Conservation (phyloP, 805 yeast genomes). For the Candida oleophila region DNA sequence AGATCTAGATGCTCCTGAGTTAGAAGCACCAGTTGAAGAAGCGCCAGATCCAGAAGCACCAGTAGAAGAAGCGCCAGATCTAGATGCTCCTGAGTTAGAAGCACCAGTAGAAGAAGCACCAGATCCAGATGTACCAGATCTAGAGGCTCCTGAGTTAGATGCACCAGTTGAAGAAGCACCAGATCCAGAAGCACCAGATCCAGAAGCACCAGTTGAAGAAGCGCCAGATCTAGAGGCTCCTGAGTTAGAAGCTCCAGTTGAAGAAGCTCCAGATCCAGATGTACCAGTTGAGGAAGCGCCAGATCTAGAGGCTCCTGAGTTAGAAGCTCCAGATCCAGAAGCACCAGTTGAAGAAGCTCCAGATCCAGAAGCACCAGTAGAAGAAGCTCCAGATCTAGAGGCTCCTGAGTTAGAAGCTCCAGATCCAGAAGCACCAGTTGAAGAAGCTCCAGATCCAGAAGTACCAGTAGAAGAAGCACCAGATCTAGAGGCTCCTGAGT, state of each 20-base stretch:
- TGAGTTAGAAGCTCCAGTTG: background rate
- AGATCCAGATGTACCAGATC: background rate
- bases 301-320: constrained; percentile 5
- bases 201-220: background rate
- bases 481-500: background rate
- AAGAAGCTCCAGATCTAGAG: background rate
- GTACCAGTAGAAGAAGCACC: constrained; percentile 1
- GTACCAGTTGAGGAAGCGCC: constrained; percentile 1
- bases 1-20: background rate
- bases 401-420: constrained; percentile 4
- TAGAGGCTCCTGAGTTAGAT: background rate
- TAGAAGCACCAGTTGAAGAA: constrained; percentile 3
- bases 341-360: background rate
- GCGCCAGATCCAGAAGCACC: constrained; percentile 5
- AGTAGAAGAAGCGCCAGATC: constrained; percentile 5
- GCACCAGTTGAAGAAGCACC: background rate
- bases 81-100: constrained; percentile 4
- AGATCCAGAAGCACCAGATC: background rate
- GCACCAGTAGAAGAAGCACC: constrained; percentile 4
- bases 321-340: constrained; percentile 4
- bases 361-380: background rate
- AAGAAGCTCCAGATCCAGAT: background rate
- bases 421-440: constrained; percentile 7
- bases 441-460: constrained; percentile 22
- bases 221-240: background rate